Base-by-base conservation (phyloP, 768 basidiomycete genomes). In the Agaricus sinodeliciosus region DNA sequence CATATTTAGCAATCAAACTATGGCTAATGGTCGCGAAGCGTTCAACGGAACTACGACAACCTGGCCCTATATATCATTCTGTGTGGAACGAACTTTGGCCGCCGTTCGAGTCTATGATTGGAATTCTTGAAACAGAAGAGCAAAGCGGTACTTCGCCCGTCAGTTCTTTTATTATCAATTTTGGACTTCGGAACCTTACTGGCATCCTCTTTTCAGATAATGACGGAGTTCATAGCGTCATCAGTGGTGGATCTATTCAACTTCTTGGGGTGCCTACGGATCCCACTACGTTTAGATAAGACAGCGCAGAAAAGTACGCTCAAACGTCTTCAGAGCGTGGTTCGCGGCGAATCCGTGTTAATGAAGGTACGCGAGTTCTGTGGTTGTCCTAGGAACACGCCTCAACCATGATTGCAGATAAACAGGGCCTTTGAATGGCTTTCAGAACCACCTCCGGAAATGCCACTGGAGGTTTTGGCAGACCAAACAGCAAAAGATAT, bases 81-180 rank as follows among this genome's bases (percentile, higher is more conserved):
- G 72, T 88, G 9, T 90, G 87, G 87, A 87, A 86, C 59, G 83
- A 87, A 59, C 63, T 90, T 7, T 90, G 86, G 87, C 79, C 85
- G 1, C 75, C 82, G 1, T 87, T 86, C 51, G 83, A 83, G 57
- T 65, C 65, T 11, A 69, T 86, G 34, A 60, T 83, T 12, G 60
- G 67, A 37, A 69, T 73, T 1, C 69, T 85, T 36, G 79, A 82
- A 57, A 62, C 58, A 3, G 81, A 81, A 51, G 67, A 67, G 13
- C 71, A 71, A 47, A 66, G 68, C 31, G 74, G 74, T 26, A 62
- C 67, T 55, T 68, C 69, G 54, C 63, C 68, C 53, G 75, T 79
- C 60, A 57, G 72, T 63, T 45, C 35, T 41, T 49, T 25, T 3
- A 7, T 13, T 19, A 1, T n/a, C 54, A 3, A 15, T 9, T 16